These are phyloP conservation scores for Diaporthe helianthi DNA, from an alignment of 2,329 filamentous ascomycete genomes.

Conservation along the genomic window DNA sequence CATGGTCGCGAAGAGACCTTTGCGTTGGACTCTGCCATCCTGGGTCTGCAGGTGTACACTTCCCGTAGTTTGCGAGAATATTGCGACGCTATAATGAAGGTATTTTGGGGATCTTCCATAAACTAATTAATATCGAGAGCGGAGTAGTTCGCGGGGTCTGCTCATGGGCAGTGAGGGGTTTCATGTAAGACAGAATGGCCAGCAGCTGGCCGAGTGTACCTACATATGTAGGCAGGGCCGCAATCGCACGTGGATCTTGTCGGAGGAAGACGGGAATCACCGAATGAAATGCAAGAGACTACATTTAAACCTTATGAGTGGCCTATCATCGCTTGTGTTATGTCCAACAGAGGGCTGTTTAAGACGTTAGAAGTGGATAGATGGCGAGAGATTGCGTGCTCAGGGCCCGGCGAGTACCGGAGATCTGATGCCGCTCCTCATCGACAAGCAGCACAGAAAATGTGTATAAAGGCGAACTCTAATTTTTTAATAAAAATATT, in stretches of 20 bases:
- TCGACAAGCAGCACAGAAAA: background rate
- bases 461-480: no score
- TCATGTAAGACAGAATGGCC: background rate
- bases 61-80: background rate
- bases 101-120: no score
- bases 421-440: background rate
- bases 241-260: slow-evolving; percentile 2
- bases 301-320: background rate
- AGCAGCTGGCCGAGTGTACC: background rate
- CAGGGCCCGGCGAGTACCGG: slow-evolving; percentile 22
- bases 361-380: background rate
- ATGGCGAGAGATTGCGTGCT: slow-evolving; percentile 24
- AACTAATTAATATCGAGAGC: background rate
- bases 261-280: background rate
- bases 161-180: background rate
- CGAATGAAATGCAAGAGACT: background rate
- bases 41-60: background rate
- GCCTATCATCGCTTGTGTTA: background rate
- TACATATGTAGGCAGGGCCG: no score
- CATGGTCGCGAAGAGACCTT: background rate
- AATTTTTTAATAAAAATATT: no score
- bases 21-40: background rate
- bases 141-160: background rate
- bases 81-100: background rate
- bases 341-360: background rate